Conservation (phyloP, 345 rosid species). For the Dimocarpus longan region DNA sequence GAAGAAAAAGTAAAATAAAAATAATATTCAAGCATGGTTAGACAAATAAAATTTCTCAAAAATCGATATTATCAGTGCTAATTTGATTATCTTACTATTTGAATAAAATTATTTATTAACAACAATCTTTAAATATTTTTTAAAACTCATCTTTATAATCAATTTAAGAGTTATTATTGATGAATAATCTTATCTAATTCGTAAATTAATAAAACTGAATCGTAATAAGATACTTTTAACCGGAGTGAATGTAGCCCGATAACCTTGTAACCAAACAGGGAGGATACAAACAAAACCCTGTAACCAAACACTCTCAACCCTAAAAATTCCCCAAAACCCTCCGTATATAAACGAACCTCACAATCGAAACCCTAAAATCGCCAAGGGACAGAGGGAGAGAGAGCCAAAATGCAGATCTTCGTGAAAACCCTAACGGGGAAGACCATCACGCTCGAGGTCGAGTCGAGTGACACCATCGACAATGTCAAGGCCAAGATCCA, state of each 20-base stretch:
- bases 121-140: no score
- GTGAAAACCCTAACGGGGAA: conserved; percentile 77
- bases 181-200: no score
- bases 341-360: background rate
- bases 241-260: background rate
- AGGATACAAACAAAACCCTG: conserved; percentile 1
- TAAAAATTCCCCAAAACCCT: background rate
- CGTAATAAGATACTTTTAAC: no score
- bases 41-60: no score
- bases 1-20: no score
- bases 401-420: conserved; percentile 63
- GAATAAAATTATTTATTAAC: no score
- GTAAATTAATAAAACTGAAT: no score
- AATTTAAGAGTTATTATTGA: no score
- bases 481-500: conserved; percentile 80
- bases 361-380: background rate
- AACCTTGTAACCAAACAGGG: conserved; percentile 30
- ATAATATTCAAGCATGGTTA: no score
- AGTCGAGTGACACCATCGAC: conserved; percentile 74
- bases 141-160: no score
- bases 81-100: no score
- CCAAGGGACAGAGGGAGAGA: background rate
- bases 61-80: no score
- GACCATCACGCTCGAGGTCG: conserved; percentile 78
- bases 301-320: conserved; percentile 28